A percentile compares a stretch with the other conserved stretches of the same genome.
Evolutionary conservation across 306 rosid species (phyloP).

Genomic region (Leucaena leucocephala): DNA sequence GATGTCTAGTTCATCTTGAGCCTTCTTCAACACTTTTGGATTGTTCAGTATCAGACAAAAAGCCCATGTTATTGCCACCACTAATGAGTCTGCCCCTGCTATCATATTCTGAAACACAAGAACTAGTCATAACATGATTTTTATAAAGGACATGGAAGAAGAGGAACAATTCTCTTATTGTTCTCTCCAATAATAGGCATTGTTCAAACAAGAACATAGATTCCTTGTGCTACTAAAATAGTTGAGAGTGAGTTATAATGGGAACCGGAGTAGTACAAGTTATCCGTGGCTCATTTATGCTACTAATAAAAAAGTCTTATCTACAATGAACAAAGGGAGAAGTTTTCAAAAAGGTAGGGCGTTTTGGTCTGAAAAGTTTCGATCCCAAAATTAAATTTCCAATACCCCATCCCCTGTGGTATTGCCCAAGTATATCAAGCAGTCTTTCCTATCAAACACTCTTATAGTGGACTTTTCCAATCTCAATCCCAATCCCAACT

Average conservation of each 20-base stretch:
- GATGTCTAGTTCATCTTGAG: constrained; percentile 30
- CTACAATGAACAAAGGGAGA: too few species aligned
- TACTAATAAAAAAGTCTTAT: too few species aligned
- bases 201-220: background rate
- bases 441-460: too few species aligned
- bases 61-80: constrained; percentile 22
- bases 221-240: too few species aligned
- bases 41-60: constrained; percentile 30
- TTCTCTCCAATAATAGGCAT: background rate
- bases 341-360: too few species aligned
- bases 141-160: background rate
- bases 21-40: constrained; percentile 33
- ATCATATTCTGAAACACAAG: constrained; percentile 23
- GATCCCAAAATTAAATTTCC: too few species aligned
- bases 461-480: too few species aligned
- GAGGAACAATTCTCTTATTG: background rate
- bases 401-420: too few species aligned
- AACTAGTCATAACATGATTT: background rate
- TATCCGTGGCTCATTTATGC: background rate
- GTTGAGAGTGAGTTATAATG: too few species aligned
- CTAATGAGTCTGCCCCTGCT: constrained; percentile 27
- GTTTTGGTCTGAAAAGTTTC: too few species aligned
- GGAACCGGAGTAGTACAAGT: background rate
- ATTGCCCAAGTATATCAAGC: too few species aligned
- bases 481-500: too few species aligned